Evolutionary conservation across 2,329 filamentous ascomycete genomes (phyloP).

Genomic region (Chaetomiaceae sp.): DNA sequence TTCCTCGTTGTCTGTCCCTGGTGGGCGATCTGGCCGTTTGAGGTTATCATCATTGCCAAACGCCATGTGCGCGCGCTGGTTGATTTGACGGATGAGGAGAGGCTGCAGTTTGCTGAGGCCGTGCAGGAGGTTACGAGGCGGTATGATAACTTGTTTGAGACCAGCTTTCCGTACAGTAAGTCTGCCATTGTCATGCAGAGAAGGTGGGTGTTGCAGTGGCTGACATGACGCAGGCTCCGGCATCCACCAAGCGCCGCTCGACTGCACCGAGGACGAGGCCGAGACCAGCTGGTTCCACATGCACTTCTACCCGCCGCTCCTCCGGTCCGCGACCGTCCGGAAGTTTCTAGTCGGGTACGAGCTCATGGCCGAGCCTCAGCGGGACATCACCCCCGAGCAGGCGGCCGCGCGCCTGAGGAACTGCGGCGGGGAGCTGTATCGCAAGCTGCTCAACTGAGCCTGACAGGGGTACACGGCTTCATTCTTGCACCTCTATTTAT

Average conservation of each 20-base stretch:
- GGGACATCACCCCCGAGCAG: conserved; percentile 96
- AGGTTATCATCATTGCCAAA: conserved; percentile 84
- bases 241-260: conserved; percentile 88
- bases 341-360: conserved; percentile 98
- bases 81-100: conserved; percentile 70
- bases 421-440: conserved; percentile 79
- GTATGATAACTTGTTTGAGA: conserved; percentile 97
- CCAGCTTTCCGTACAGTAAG: conserved; percentile 88
- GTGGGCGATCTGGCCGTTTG: conserved; percentile 98
- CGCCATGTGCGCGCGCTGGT: conserved; percentile 79
- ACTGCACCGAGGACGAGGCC: conserved; percentile 75
- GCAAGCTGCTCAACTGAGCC: conserved; percentile 53
- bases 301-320: conserved; percentile 93
- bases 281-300: conserved; percentile 90
- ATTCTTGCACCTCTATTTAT: conserved; percentile 4
- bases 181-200: conserved; percentile 10
- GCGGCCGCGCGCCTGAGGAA: conserved; percentile 72
- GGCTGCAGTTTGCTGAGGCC: conserved; percentile 70
- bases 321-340: conserved; percentile 86
- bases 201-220: neutral
- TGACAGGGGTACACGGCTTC: neutral
- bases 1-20: conserved; percentile 91
- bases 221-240: conserved; percentile 63
- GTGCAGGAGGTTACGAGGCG: conserved; percentile 83
- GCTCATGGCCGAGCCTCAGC: conserved; percentile 93